phyloP scores from a whole-genome alignment of 331 rosid species.

The Malus hybrid region DNA sequence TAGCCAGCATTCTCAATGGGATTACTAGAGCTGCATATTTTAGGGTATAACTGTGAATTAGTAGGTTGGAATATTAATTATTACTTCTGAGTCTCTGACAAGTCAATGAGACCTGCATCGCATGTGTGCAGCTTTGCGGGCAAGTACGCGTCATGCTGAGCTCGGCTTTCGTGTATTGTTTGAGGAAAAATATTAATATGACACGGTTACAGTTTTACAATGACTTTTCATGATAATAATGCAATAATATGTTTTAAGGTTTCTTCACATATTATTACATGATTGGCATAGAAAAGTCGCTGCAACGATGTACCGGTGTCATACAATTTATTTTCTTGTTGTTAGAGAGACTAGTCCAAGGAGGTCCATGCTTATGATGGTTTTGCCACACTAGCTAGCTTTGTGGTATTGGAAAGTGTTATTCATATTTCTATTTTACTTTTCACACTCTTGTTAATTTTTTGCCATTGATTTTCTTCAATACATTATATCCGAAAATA shows the following conservation, averaged over 20 bases:
- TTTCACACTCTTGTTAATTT: no score
- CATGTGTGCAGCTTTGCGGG: background rate
- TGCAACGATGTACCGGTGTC: background rate
- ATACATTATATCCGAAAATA: no score
- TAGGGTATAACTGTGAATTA: background rate
- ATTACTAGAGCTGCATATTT: background rate
- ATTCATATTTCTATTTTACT: accelerated
- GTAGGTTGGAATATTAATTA: background rate
- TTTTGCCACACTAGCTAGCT: no score
- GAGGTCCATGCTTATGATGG: background rate
- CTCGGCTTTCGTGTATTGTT: background rate
- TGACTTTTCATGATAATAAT: no score
- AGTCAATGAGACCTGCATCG: no score
- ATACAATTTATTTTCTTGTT: no score
- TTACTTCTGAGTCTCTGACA: no score
- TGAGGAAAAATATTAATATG: background rate
- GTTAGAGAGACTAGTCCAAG: background rate
- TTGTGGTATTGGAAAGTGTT: no score
- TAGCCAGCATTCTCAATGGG: background rate
- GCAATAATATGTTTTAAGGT: background rate
- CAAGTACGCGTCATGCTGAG: background rate
- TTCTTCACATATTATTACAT: background rate
- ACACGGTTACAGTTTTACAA: background rate
- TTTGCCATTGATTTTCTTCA: no score
- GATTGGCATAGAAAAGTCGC: background rate